Evolutionary conservation across 176 grass and related monocot genomes (phyloP), one percentile per base, ranked within the genome.

Genomic region (Oryza glumipatula): DNA sequence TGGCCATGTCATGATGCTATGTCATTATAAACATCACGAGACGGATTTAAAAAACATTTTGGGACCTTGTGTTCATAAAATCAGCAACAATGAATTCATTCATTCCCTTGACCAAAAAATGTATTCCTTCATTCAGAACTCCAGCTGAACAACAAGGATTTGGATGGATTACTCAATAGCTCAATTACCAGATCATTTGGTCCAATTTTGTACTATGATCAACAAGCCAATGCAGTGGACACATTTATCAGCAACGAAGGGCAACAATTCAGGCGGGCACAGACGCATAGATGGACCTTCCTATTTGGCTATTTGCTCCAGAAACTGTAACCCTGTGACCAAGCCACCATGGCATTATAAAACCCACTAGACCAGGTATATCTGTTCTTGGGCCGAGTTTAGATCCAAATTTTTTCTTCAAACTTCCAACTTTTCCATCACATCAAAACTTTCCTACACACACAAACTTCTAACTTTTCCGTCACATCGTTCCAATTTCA

Each of bases 11-110:
- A 44, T 28, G 11, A 58, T 16, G 35, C n/a, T 14, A 70, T 81
- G 33, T 43, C 4, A 67, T 67, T 81, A 9, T n/a, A 43, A 81
- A 82, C n/a, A 61, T 72, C 17, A 67, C n/a, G 26, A 61, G 11
- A 39, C 2, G 10, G 1, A 10, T 64, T 38, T 21, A 58, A 45
- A 14, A n/a, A 19, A 46, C 36, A 73, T 54, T 30, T 35, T 32
- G 15, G 23, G 72, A 75, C 12, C 6, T 16, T 30, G 23, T 19
- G 11, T 19, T 19, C 19, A 19, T 5, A 54, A 19, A 16, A 6
- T 19, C 11, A 17, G 51, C 51, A 54, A 16, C 51, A 54, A 54
- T 14, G 47, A 49, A 49, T 49, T 49, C 47, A 12, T 49, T 17
- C 49, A 16, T 52, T 47, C 4, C 49, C 15, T 52, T 52, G 14